Evolutionary conservation across 345 rosid genomes (phyloP).

Genomic region (Bruguiera parviflora): DNA sequence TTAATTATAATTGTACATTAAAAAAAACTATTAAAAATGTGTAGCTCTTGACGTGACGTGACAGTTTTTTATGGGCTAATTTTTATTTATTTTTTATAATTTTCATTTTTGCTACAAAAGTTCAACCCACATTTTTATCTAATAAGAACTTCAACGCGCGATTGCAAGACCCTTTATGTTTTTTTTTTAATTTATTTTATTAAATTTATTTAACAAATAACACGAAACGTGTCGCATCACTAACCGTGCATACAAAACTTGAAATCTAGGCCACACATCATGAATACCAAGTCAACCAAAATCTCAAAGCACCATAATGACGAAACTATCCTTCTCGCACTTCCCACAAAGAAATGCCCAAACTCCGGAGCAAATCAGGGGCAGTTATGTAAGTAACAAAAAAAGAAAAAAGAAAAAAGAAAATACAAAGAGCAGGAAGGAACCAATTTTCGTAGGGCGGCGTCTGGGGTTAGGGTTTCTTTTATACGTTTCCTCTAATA

Average conservation of each 20-base stretch:
- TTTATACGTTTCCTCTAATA: no score
- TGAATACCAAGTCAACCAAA: background rate
- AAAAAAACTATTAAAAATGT: no score
- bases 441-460: no score
- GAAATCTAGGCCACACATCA: slow-evolving; percentile 12
- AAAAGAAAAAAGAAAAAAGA: background rate
- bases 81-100: background rate
- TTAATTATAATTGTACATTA: no score
- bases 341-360: background rate
- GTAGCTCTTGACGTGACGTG: no score
- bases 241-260: no score
- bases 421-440: background rate
- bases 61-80: background rate
- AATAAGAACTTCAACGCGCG: no score
- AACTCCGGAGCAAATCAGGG: background rate
- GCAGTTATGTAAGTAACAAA: background rate
- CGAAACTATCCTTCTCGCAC: background rate
- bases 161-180: no score
- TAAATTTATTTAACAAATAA: no score
- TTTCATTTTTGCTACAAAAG: background rate
- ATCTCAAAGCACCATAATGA: background rate
- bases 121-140: background rate
- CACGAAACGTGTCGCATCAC: no score
- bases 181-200: no score
- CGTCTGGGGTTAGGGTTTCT: no score